phyloP scores from a whole-genome alignment of 2,329 filamentous ascomycete species.

The Penicillium sclerotigenum region DNA sequence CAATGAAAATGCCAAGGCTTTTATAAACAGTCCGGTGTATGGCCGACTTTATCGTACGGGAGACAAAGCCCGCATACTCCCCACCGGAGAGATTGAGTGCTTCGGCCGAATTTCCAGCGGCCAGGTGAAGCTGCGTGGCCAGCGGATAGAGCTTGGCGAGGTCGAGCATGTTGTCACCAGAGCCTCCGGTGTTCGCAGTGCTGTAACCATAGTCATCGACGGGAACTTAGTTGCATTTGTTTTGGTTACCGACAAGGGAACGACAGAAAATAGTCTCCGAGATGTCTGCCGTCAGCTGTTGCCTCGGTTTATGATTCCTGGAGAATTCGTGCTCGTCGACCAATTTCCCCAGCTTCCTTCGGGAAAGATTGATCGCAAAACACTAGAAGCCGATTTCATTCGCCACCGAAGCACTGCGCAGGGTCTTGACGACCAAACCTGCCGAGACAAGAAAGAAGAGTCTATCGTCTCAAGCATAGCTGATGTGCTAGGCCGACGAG shows the following conservation, averaged over 20 bases:
- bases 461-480: constrained; percentile 45
- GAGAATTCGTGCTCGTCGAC: constrained; percentile 62
- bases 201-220: constrained; percentile 64
- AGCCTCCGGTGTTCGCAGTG: constrained; percentile 60
- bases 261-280: constrained; percentile 49
- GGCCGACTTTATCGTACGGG: constrained; percentile 79
- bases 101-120: constrained; percentile 74
- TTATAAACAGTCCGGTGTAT: constrained; percentile 62
- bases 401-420: constrained; percentile 22
- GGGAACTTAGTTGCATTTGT: constrained; percentile 74
- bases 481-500: constrained; percentile 40
- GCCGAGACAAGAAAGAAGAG: constrained; percentile 25
- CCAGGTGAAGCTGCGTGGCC: constrained; percentile 83
- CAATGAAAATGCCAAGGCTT: constrained; percentile 69
- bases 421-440: constrained; percentile 9
- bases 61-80: constrained; percentile 69
- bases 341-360: constrained; percentile 73
- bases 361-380: constrained; percentile 75
- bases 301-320: constrained; percentile 78
- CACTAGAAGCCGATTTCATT: constrained; percentile 56
- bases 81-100: constrained; percentile 73
- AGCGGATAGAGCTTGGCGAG: constrained; percentile 77
- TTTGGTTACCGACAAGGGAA: constrained; percentile 48
- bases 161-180: constrained; percentile 68
- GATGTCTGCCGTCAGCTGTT: constrained; percentile 69